Evolutionary conservation across 441 rosid species (phyloP).

Genomic region (Corymbia calophylla): DNA sequence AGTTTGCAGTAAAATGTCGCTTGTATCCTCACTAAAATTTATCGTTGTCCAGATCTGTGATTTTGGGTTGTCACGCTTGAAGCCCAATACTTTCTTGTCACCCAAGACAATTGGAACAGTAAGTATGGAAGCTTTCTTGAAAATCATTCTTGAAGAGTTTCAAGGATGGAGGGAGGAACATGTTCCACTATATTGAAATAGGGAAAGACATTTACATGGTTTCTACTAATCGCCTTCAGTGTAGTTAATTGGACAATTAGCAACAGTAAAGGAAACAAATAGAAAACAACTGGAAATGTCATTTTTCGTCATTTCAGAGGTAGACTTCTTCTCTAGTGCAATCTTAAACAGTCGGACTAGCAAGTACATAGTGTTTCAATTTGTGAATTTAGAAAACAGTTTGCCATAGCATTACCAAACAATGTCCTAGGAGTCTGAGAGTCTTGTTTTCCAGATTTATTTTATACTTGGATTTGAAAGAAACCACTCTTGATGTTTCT

Average conservation of each 20-base stretch:
- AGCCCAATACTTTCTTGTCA: not conserved
- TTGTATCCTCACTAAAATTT: not conserved
- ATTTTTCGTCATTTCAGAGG: not conserved
- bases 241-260: too few species aligned
- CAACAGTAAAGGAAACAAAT: not conserved
- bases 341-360: fast-evolving
- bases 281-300: not conserved
- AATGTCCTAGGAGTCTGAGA: not conserved
- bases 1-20: not conserved
- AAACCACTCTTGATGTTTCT: too few species aligned
- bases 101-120: not conserved
- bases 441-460: fast-evolving
- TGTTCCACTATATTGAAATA: not conserved
- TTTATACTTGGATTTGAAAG: too few species aligned
- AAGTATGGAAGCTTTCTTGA: not conserved
- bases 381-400: not conserved
- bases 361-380: not conserved
- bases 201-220: too few species aligned
- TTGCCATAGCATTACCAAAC: not conserved
- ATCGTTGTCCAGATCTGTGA: not conserved
- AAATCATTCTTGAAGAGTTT: not conserved
- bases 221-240: fast-evolving
- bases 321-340: not conserved
- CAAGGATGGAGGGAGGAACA: not conserved
- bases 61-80: not conserved